Evolutionary conservation across 2,329 filamentous ascomycete genomes (phyloP), one percentile per base, ranked within the genome.

Genomic region (Cladophialophora bantiana): DNA sequence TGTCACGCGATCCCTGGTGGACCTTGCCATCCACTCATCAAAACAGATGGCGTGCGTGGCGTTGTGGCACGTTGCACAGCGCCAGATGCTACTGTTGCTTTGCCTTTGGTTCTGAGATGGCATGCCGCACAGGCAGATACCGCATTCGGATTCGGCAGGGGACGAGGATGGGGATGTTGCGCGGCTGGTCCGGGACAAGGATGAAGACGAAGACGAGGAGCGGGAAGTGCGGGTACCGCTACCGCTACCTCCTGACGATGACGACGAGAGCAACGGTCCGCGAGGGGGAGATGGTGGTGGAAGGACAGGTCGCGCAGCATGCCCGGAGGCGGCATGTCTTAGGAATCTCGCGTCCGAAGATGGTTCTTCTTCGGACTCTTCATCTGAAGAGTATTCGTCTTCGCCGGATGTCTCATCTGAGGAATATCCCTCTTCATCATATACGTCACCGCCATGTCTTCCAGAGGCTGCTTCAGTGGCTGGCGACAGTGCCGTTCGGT

Each of bases 31-130:
- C 45, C 45, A 50, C 45, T 50, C 18, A 9, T 50, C 45, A 13
- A 50, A 50, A 5, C 45, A 50, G 18, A 50, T 50, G 45, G 45
- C 18, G 45, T 50, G 45, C 45, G 45, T 50, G 10, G 18, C 45
- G 45, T 50, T 50, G 45, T 50, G 45, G 45, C 45, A 50, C 18
- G 45, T 50, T 1, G 45, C 4, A 50, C 45, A 50, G 18, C 45
- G n/a, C 45, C 45, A 50, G 45, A 12, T 50, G 2, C 26, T 20
- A 15, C 20, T 20, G 42, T 45, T 9, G n/a, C 26, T 26, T 45
- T 7, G 40, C n/a, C 18, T 26, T 48, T 18, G 45, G 3, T 7
- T 26, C 7, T 2, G n/a, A 12, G 45, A 26, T 18, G 45, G 20
- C 18, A 50, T 1, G n/a, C 3, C 4, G 18, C 7, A 26, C 45